Percentiles rank a stretch among this genome's conserved stretches.
phyloP scores from a whole-genome alignment of 768 basidiomycete species.

The Boletus subcaerulescens region DNA sequence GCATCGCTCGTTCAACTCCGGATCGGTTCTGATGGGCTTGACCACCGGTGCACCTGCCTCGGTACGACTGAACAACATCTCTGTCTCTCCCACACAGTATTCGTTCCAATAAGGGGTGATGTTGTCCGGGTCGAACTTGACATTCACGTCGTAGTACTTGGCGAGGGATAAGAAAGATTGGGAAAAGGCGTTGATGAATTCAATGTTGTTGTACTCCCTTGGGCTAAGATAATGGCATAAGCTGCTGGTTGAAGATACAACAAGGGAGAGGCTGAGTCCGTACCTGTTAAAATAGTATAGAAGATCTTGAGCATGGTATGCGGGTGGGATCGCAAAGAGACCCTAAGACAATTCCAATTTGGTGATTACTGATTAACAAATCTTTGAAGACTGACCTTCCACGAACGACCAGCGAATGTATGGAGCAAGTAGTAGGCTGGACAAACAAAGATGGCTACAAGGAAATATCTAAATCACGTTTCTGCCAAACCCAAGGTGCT shows the following conservation, averaged over 20 bases:
- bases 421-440: constrained; percentile 33
- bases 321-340: constrained; percentile 32
- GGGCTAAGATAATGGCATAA: not conserved
- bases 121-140: constrained; percentile 11
- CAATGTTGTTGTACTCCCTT: constrained; percentile 19
- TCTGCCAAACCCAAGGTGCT: not conserved
- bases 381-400: constrained; percentile 31
- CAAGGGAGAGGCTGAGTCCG: not conserved
- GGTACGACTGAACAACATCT: constrained; percentile 18
- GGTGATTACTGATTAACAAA: constrained; percentile 10
- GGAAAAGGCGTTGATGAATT: constrained; percentile 29
- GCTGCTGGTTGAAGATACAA: not conserved
- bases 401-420: constrained; percentile 29
- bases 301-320: constrained; percentile 31
- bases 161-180: constrained; percentile 25
- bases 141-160: constrained; percentile 23
- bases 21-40: constrained; percentile 1
- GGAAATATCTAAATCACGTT: not conserved
- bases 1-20: constrained; percentile 1
- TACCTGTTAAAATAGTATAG: constrained; percentile 40
- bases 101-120: constrained; percentile 17
- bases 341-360: constrained; percentile 16
- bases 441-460: constrained; percentile 35
- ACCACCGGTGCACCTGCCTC: constrained; percentile 1
- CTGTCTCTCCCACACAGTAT: not conserved